Evolutionary conservation across 805 yeast genomes (phyloP).

Genomic region (Candida anglica): DNA sequence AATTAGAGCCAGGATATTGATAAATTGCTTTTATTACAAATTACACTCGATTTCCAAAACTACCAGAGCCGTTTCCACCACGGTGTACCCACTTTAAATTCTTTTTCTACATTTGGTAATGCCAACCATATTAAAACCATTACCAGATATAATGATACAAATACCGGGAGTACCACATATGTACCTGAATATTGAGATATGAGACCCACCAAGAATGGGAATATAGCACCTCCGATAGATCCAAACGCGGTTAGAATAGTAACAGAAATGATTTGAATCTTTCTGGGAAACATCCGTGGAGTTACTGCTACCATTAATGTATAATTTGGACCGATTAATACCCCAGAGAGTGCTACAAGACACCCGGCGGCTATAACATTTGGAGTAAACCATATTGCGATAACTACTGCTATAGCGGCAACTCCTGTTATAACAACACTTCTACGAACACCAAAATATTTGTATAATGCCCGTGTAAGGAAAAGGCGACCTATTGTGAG

Average conservation of each 20-base stretch:
- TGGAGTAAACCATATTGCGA: conserved; percentile 43
- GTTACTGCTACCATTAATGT: conserved; percentile 44
- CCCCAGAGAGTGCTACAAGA: conserved; percentile 48
- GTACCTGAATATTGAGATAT: conserved; percentile 44
- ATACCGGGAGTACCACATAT: conserved; percentile 46
- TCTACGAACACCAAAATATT: conserved; percentile 40
- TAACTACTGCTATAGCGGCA: background rate
- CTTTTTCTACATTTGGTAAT: conserved; percentile 3
- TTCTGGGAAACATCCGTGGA: conserved; percentile 44
- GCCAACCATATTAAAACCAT: conserved; percentile 12
- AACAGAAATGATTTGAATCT: conserved; percentile 46
- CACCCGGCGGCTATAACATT: conserved; percentile 42
- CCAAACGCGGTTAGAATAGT: conserved; percentile 55
- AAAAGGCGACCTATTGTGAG: conserved; percentile 58
- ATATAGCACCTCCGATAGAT: conserved; percentile 53
- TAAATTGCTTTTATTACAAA: too few species aligned
- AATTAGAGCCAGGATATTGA: too few species aligned
- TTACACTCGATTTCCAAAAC: too few species aligned
- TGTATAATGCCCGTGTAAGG: conserved; percentile 39
- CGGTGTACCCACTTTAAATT: too few species aligned
- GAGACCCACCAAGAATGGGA: conserved; percentile 51
- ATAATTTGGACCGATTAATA: conserved; percentile 65
- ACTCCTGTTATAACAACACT: conserved; percentile 26
- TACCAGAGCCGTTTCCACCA: too few species aligned
- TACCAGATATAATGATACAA: conserved; percentile 30